Percentiles rank a stretch among this genome's conserved stretches.
Conservation (phyloP, 2,329 filamentous ascomycete genomes). For the Fusarium euwallaceae region DNA sequence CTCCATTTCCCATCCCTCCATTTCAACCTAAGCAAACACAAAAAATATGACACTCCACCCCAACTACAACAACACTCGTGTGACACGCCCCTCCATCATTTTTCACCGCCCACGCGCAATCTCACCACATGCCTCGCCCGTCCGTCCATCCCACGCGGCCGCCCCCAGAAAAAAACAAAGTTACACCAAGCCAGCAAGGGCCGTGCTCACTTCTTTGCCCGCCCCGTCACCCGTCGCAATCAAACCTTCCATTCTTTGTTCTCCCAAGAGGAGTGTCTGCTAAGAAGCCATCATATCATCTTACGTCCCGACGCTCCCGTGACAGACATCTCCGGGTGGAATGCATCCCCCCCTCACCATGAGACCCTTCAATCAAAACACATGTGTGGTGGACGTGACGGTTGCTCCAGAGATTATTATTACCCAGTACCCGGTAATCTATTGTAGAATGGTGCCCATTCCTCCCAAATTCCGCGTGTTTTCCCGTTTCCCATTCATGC, state of each 20-base stretch:
- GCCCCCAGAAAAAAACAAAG: background rate
- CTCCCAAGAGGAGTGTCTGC: background rate
- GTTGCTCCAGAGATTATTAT: slow-evolving; percentile 36
- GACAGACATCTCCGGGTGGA: slow-evolving; percentile 16
- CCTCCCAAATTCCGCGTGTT: slow-evolving; percentile 10
- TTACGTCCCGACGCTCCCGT: background rate
- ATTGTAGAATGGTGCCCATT: slow-evolving; percentile 29
- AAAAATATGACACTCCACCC: background rate
- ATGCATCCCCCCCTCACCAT: slow-evolving; percentile 11
- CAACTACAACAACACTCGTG: slow-evolving; percentile 8
- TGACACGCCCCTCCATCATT: slow-evolving; percentile 23
- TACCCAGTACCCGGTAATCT: slow-evolving; percentile 32
- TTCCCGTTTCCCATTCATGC: background rate
- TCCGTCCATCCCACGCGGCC: slow-evolving; percentile 9
- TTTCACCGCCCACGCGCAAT: slow-evolving; percentile 29
- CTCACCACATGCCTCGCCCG: slow-evolving; percentile 30
- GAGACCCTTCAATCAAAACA: background rate
- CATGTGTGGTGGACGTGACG: background rate
- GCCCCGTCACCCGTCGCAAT: background rate
- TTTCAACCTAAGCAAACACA: background rate
- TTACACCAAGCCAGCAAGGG: slow-evolving; percentile 12
- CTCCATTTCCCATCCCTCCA: background rate
- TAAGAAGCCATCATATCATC: slow-evolving; percentile 14
- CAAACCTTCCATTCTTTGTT: slow-evolving; percentile 1
- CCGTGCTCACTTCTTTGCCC: background rate